Conservation (phyloP, 2,329 filamentous ascomycete genomes). For the Cladosporium velox region DNA sequence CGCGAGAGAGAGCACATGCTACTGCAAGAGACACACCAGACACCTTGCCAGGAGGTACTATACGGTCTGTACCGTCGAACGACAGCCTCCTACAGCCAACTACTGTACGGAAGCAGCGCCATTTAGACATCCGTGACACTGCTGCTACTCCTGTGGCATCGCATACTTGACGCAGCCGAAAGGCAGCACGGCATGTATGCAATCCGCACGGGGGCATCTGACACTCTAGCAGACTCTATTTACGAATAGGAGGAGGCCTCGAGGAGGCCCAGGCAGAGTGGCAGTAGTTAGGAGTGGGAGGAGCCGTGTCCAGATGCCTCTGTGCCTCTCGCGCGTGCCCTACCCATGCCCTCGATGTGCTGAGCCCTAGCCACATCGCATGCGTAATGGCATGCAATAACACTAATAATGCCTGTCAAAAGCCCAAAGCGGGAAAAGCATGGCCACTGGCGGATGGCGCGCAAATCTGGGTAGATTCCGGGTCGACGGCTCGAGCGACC, state of each 20-base stretch:
- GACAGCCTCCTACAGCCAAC: not conserved
- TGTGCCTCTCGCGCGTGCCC: not conserved
- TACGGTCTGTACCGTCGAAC: not conserved
- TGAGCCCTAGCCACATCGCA: not conserved
- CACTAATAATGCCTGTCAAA: constrained; percentile 6
- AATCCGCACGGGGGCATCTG: not conserved
- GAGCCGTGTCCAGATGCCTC: not conserved
- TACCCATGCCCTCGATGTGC: not conserved
- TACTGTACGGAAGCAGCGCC: not conserved
- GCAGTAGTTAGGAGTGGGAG: not conserved
- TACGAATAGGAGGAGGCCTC: not conserved
- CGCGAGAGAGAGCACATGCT: not conserved
- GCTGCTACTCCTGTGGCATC: not conserved
- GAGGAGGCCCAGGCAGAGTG: not conserved
- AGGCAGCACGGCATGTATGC: not conserved
- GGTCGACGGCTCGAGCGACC: constrained; percentile 17
- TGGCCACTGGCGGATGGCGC: not conserved
- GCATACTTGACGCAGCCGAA: not conserved
- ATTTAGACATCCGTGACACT: not conserved
- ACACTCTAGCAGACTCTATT: not conserved
- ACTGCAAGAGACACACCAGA: not conserved
- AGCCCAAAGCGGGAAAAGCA: constrained; percentile 3
- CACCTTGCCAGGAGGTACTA: not conserved
- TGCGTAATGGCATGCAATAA: not conserved
- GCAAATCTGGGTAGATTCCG: constrained; percentile 6